Percentiles rank a stretch among this genome's conserved stretches.
Evolutionary conservation across 805 yeast genomes (phyloP).

Genomic region (Candida hungchunana): DNA sequence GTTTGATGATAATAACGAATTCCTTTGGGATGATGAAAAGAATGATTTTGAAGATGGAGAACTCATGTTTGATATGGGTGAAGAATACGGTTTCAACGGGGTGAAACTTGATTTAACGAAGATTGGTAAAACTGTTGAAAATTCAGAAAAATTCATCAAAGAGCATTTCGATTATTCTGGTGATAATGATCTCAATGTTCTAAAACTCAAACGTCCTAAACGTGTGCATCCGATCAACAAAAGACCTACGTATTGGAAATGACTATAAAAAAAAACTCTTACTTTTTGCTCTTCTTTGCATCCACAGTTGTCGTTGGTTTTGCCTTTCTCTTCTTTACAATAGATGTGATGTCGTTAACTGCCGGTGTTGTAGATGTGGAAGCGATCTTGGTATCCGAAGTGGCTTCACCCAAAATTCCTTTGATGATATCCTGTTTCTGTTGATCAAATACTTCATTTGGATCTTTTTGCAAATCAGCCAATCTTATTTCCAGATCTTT

Average conservation of each 20-base stretch:
- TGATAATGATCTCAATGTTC: no score
- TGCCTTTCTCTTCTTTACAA: constrained; percentile 54
- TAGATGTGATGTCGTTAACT: constrained; percentile 59
- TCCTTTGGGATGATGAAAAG: constrained; percentile 5
- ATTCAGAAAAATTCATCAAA: no score
- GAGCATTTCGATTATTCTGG: no score
- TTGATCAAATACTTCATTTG: constrained; percentile 42
- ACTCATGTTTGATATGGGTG: constrained; percentile 16
- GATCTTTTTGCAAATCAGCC: constrained; percentile 50
- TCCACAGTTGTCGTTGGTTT: constrained; percentile 12
- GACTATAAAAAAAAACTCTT: not conserved
- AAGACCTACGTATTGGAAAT: not conserved
- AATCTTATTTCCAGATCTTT: constrained; percentile 53
- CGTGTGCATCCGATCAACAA: not conserved
- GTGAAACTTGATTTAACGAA: constrained; percentile 11
- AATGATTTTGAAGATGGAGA: constrained; percentile 2
- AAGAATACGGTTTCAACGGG: constrained; percentile 22
- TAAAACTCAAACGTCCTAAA: no score
- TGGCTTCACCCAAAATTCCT: constrained; percentile 51
- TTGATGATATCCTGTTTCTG: constrained; percentile 51
- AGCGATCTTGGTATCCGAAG: constrained; percentile 23
- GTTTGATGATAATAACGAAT: not conserved
- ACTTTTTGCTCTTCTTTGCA: constrained; percentile 19
- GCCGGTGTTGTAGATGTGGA: constrained; percentile 26
- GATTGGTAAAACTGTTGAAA: not conserved